Base-by-base conservation (phyloP, 2,329 filamentous ascomycete species). In the Xylaria sp. region DNA sequence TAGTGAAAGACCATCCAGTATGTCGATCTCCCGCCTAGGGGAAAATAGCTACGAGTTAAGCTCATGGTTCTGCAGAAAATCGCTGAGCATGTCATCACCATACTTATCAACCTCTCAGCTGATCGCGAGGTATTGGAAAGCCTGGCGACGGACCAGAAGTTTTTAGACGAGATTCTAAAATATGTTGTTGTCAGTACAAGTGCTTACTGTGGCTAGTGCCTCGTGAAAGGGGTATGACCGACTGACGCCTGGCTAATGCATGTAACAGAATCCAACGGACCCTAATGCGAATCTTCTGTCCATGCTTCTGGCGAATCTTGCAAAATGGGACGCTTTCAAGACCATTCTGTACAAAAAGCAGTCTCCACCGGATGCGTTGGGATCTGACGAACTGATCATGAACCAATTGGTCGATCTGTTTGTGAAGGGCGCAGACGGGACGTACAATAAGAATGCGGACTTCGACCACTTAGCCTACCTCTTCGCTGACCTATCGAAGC, bases 321-420 rank as follows among this genome's bases (percentile, higher is more conserved):
- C 87, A 54, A 97, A 97, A 75, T 88, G 83, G 57, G 86, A 93
- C 63, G 80, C 79, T 5, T 73, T 96, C 52, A 88, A 88, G 60
- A 80, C 81, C 40, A 77, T 97, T 4, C 73, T 93, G 9, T 78
- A 79, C 4, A 78, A 89, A 50, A 89, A 88, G 66, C 88, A 91
- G 59, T 76, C 82, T 6, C 72, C 87, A 0, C 89, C 91, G 2
- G 82, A 86, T 50, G 78, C 80, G n/a, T 82, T 96, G 6, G 86
- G 84, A 5, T 88, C 85, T 1, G 90, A 91, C 39, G 82, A 87
- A 34, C 79, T 84, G 54, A 87, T 91, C 4, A 84, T 97, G 65
- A 92, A 97, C 71, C 94, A 97, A 73, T 78, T 99, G 24, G 85
- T 99, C 71, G 94, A 97, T 71, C 88, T 95, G 64, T 99, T 99